Conservation (phyloP, 2,329 filamentous ascomycete species). For the Aspergillus arachidicola region DNA sequence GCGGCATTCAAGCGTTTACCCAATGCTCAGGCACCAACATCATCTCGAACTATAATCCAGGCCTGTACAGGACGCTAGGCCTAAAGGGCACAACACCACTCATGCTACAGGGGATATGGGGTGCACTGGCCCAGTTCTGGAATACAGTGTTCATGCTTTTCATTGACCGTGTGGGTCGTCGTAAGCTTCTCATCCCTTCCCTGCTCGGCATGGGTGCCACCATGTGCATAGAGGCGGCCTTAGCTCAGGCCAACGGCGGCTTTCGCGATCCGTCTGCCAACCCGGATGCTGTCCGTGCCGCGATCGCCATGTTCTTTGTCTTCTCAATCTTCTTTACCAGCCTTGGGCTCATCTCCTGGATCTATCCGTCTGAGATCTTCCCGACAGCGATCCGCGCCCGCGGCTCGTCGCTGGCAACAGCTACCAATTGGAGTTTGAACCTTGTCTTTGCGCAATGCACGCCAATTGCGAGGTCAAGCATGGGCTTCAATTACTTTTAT, state of each 20-base stretch:
- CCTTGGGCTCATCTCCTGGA: constrained; percentile 51
- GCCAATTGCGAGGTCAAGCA: constrained; percentile 45
- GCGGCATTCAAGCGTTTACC: constrained; percentile 53
- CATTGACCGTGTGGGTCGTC: constrained; percentile 51
- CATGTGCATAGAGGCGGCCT: constrained; percentile 45
- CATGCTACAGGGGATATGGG: constrained; percentile 56
- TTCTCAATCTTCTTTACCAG: constrained; percentile 50
- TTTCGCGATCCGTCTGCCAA: constrained; percentile 31
- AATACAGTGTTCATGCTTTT: constrained; percentile 51
- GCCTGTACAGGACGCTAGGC: constrained; percentile 49
- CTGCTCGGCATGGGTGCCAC: constrained; percentile 47
- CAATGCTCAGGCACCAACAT: constrained; percentile 53
- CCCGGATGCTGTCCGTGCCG: constrained; percentile 43
- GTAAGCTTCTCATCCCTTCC: constrained; percentile 52
- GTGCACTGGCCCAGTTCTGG: constrained; percentile 53
- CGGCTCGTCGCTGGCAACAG: constrained; percentile 48
- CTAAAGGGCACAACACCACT: constrained; percentile 49
- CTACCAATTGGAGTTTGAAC: constrained; percentile 50
- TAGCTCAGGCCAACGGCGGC: constrained; percentile 40
- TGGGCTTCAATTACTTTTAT: constrained; percentile 55
- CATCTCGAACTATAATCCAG: constrained; percentile 48
- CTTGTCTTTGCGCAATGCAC: constrained; percentile 55
- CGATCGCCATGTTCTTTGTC: constrained; percentile 52
- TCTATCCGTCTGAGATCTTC: constrained; percentile 52
- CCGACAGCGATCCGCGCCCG: constrained; percentile 47